Evolutionary conservation across 148 eudicot genomes (phyloP).

Genomic region (Salicornia ramosissima): DNA sequence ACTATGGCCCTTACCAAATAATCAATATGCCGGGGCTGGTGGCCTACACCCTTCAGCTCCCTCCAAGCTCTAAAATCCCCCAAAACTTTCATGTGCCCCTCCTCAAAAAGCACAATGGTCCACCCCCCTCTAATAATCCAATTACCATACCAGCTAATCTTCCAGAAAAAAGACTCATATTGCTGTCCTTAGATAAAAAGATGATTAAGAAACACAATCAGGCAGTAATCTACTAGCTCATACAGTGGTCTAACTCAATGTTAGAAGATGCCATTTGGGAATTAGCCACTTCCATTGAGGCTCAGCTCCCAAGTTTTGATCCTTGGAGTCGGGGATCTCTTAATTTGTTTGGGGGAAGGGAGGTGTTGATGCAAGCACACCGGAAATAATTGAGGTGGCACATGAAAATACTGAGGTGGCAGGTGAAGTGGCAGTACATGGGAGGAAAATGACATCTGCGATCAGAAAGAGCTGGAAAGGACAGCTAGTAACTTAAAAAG

Average conservation of each 20-base stretch:
- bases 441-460: too few relatives aligned
- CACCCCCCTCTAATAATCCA: not conserved
- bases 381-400: too few relatives aligned
- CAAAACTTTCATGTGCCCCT: not conserved
- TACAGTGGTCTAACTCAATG: too few relatives aligned
- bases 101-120: not conserved
- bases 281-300: not conserved
- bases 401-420: too few relatives aligned
- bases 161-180: not conserved
- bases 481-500: too few relatives aligned
- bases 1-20: not conserved
- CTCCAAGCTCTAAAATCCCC: not conserved
- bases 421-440: too few relatives aligned
- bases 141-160: not conserved
- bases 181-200: not conserved
- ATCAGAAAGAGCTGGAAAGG: too few relatives aligned
- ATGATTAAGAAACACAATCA: too few relatives aligned
- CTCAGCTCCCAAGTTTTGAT: not conserved
- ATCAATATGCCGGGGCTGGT: not conserved
- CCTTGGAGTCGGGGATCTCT: not conserved
- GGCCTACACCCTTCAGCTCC: not conserved
- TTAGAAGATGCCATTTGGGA: too few relatives aligned
- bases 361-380: too few relatives aligned
- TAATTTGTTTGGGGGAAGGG: too few relatives aligned
- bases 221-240: too few relatives aligned